Evolutionary conservation across 2,329 filamentous ascomycete genomes (phyloP), one percentile per base, ranked within the genome.

Genomic region (Fusarium coicis): DNA sequence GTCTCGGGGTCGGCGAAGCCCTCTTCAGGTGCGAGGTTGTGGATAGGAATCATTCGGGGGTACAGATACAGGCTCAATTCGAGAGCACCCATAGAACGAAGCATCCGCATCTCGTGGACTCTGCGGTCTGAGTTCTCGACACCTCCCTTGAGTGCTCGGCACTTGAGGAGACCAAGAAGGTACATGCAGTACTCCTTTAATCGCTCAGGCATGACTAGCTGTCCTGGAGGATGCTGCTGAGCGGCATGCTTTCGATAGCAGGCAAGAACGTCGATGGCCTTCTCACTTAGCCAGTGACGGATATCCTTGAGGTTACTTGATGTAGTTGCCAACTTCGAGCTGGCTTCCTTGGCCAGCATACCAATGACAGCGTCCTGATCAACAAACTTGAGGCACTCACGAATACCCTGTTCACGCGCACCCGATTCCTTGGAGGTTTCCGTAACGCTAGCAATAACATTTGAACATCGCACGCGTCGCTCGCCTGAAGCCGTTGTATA

Each of bases 121-220:
- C 96, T 89, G 70, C 96, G 91, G 82, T 99, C 96, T 15, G 93
- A 94, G 40, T 94, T 93, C 82, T 99, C 96, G 74, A 92, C 91
- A 65, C 96, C 96, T 57, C 93, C 93, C 85, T 98, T 98, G 85
- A 98, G 95, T 6, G 96, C 95, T 65, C 96, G 91, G 63, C 91
- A 95, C 83, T 99, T 99, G 80, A 97, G 85, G 72, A 98, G 85
- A 53, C 93, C 92, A 15, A 99, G 91, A 83, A 97, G 93, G 82
- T 96, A 98, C 95, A 99, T 98, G 78, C 93, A 91, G 77, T 97
- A 95, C 80, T 99, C 96, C 81, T 98, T 98, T 36, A 99, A 88
- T 74, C 96, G 93, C 83, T 99, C 96, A 0, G 96, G 96, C 83
- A 99, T 91, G 36, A 99, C 95, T 36, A 99, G 89, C 82, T 99